Evolutionary conservation across 1,139 yeast genomes (phyloP).

Genomic region (Candida pseudocylindracea): DNA sequence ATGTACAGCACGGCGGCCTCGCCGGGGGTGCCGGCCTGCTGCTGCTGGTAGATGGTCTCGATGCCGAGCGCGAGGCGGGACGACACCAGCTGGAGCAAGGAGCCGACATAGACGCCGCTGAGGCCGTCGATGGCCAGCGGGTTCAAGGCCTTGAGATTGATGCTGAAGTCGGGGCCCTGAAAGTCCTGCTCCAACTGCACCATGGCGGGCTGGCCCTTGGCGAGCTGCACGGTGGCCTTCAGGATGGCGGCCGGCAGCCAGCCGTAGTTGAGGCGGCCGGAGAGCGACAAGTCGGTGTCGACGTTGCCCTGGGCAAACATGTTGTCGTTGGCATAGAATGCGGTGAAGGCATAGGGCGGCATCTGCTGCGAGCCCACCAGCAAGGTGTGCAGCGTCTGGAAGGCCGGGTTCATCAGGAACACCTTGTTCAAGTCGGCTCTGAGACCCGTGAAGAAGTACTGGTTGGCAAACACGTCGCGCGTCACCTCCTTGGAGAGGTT

Average conservation of each 20-base stretch:
- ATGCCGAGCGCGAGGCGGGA: conserved; percentile 74
- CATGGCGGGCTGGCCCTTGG: conserved; percentile 83
- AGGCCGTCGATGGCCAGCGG: conserved; percentile 55
- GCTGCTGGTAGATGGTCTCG: conserved; percentile 79
- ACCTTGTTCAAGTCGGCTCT: conserved; percentile 94
- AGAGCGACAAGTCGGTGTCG: conserved; percentile 67
- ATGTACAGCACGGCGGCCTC: conserved; percentile 84
- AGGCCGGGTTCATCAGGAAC: conserved; percentile 77
- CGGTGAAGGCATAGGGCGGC: conserved; percentile 85
- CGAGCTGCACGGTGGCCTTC: conserved; percentile 75
- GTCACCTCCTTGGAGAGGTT: conserved; percentile 84
- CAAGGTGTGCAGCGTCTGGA: conserved; percentile 93
- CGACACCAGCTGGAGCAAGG: conserved; percentile 75
- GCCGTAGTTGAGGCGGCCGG: conserved; percentile 82
- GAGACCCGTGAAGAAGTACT: conserved; percentile 85
- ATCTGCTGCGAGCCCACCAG: conserved; percentile 70
- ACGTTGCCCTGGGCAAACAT: conserved; percentile 79
- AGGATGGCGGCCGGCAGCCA: conserved; percentile 70
- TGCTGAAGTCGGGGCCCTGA: conserved; percentile 71
- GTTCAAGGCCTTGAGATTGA: conserved; percentile 79
- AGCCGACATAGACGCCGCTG: conserved; percentile 70
- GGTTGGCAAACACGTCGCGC: conserved; percentile 78
- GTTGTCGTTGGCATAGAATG: conserved; percentile 74
- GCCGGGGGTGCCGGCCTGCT: conserved; percentile 56
- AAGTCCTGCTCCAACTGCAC: conserved; percentile 91